A percentile compares a stretch with the other conserved stretches of the same genome.
phyloP scores from a whole-genome alignment of 768 basidiomycete species.

The Termitomyces bulborhizus region DNA sequence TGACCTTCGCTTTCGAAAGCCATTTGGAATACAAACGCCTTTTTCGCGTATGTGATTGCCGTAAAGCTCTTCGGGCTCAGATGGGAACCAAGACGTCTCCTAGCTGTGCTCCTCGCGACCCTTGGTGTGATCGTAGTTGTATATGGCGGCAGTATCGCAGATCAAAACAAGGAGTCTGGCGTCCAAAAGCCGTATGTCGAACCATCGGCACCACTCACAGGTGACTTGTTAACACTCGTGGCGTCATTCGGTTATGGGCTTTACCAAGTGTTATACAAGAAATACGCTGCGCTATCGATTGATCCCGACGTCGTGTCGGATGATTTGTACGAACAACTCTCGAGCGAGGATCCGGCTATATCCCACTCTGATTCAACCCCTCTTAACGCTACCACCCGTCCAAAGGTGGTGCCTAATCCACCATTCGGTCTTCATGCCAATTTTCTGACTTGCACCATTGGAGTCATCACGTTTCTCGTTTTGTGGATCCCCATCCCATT shows the following conservation, averaged over 20 bases:
- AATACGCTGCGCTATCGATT: conserved; percentile 63
- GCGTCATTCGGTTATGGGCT: conserved; percentile 70
- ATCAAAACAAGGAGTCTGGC: conserved; percentile 5
- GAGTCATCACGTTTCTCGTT: conserved; percentile 62
- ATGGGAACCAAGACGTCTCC: conserved; percentile 59
- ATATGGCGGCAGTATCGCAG: conserved; percentile 56
- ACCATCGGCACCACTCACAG: conserved; percentile 54
- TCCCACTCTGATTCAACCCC: conserved; percentile 7
- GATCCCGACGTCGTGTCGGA: conserved; percentile 47
- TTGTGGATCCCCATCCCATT: conserved; percentile 80
- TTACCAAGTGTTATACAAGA: conserved; percentile 85
- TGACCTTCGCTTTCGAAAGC: conserved; percentile 23
- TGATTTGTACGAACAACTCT: conserved; percentile 38
- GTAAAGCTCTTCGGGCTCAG: conserved; percentile 58
- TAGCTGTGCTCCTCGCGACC: conserved; percentile 76
- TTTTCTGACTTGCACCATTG: conserved; percentile 73
- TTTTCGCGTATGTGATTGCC: conserved; percentile 88
- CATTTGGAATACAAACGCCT: conserved; percentile 86
- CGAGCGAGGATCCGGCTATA: conserved; percentile 19
- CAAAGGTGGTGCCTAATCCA: conserved; percentile 44
- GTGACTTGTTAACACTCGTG: conserved; percentile 66
- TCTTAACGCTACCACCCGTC: background rate
- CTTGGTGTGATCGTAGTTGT: conserved; percentile 76
- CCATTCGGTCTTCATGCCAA: conserved; percentile 88
- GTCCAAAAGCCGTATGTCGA: conserved; percentile 10